Evolutionary conservation across 1,284 basidiomycete species (phyloP).

Genomic region (Psilocybe mexicana): DNA sequence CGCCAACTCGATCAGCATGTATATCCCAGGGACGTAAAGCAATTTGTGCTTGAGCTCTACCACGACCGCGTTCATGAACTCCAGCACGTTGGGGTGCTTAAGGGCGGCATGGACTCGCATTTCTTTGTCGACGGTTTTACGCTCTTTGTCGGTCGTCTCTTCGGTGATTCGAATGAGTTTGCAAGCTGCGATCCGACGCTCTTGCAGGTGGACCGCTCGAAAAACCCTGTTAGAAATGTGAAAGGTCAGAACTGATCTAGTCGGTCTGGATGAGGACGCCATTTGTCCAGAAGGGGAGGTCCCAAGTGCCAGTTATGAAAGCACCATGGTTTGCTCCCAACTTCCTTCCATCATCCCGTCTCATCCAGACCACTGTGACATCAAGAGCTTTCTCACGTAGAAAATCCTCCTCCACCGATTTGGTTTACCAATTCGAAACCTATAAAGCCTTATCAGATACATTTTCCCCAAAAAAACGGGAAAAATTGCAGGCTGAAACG

Average conservation of each 20-base stretch:
- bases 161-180: constrained; percentile 74
- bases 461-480: no score
- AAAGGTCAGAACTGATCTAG: neutral
- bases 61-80: constrained; percentile 79
- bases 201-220: constrained; percentile 71
- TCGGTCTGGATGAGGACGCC: no score
- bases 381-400: constrained; percentile 50
- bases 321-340: no score
- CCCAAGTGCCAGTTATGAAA: no score
- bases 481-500: constrained; percentile 7
- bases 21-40: constrained; percentile 76
- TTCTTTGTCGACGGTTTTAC: constrained; percentile 90
- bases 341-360: no score
- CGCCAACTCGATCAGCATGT: constrained; percentile 92
- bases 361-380: neutral
- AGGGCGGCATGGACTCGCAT: constrained; percentile 88
- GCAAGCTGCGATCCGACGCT: constrained; percentile 77
- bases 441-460: no score
- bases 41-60: constrained; percentile 67
- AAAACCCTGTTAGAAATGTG: constrained; percentile 65
- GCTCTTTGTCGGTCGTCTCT: constrained; percentile 59
- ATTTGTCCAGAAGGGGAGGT: no score
- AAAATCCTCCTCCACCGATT: constrained; percentile 86
- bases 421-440: constrained; percentile 59
- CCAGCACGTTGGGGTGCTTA: constrained; percentile 83